These are phyloP conservation scores for Senna siamea DNA, from an alignment of 306 rosid species.

Conservation along the genomic window DNA sequence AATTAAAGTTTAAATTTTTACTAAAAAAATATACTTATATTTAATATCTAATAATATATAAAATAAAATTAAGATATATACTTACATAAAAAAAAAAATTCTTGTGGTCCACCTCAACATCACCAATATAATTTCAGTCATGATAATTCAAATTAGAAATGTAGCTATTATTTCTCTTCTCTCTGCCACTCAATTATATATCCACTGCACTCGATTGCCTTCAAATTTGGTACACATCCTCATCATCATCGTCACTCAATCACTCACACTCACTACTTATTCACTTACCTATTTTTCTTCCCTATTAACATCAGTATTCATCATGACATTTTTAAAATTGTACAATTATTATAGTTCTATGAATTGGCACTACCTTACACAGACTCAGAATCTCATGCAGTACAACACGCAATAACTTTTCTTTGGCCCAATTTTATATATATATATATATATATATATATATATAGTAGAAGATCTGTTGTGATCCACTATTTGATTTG, in stretches of 20 bases:
- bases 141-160: conserved; percentile 54
- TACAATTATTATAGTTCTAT: conserved; percentile 53
- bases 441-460: too few species aligned
- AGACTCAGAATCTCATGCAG: conserved; percentile 41
- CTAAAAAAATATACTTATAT: too few species aligned
- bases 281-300: conserved; percentile 26
- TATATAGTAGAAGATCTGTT: too few species aligned
- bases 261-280: background rate
- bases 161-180: background rate
- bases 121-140: conserved; percentile 37
- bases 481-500: too few species aligned
- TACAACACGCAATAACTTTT: background rate
- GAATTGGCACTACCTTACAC: conserved; percentile 35
- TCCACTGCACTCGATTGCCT: conserved; percentile 59
- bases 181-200: conserved; percentile 56
- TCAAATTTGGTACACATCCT: conserved; percentile 55
- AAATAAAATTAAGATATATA: too few species aligned
- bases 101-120: conserved; percentile 66
- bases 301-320: conserved; percentile 28
- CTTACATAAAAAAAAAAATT: too few species aligned
- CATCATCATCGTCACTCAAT: conserved; percentile 47
- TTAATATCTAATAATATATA: too few species aligned
- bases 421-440: background rate
- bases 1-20: too few species aligned
- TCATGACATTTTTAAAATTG: conserved; percentile 43